Evolutionary conservation across 345 rosid species (phyloP).

Genomic region (Melaleuca alternifolia): DNA sequence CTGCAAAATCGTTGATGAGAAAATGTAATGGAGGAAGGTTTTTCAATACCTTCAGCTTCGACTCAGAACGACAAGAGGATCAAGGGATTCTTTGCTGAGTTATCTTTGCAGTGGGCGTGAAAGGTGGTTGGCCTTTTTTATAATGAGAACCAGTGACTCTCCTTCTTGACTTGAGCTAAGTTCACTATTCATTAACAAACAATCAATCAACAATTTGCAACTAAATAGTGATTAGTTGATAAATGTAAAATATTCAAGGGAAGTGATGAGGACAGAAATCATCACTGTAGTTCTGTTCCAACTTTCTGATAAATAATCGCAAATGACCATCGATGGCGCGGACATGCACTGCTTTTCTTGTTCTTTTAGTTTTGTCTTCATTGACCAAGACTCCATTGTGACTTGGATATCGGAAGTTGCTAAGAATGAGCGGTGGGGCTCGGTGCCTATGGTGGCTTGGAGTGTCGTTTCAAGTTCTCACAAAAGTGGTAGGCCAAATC

Average conservation of each 20-base stretch:
- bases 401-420: background rate
- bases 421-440: background rate
- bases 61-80: background rate
- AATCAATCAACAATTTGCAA: no score
- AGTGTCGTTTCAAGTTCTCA: background rate
- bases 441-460: background rate
- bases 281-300: background rate
- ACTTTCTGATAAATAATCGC: background rate
- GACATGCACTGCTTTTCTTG: fast-evolving
- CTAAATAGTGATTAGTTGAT: background rate
- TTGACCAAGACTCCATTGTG: background rate
- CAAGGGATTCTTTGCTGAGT: background rate
- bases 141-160: no score
- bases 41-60: background rate
- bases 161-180: no score
- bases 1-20: background rate
- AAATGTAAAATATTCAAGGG: background rate
- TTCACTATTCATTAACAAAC: no score
- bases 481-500: background rate
- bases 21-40: background rate
- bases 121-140: no score
- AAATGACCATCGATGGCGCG: background rate
- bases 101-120: background rate
- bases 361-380: no score
- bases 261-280: background rate